Conservation (phyloP, 208 protist species). For the Endotrypanum monterogeii region DNA sequence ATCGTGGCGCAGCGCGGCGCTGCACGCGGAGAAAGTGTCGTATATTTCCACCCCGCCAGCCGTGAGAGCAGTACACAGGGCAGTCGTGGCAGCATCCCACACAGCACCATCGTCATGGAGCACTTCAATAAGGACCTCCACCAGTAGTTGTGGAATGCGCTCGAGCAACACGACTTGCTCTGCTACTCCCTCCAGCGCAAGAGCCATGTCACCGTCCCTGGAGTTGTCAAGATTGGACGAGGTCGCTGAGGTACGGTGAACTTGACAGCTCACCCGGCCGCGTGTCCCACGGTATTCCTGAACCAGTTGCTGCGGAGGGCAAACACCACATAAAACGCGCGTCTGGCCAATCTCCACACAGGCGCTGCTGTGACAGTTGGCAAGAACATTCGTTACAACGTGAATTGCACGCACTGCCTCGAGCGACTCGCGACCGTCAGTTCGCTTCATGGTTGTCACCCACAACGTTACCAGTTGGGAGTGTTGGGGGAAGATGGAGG, state of each 20-base stretch:
- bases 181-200: slow-evolving; percentile 77
- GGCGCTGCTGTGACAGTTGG: slow-evolving; percentile 80
- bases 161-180: slow-evolving; percentile 78
- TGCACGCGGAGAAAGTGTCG: slow-evolving; percentile 72
- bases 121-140: slow-evolving; percentile 79
- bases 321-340: slow-evolving; percentile 80
- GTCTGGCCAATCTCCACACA: slow-evolving; percentile 81
- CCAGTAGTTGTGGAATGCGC: slow-evolving; percentile 74
- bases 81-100: slow-evolving; percentile 73
- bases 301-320: slow-evolving; percentile 82
- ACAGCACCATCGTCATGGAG: slow-evolving; percentile 69
- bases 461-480: neutral
- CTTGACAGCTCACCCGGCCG: slow-evolving; percentile 65
- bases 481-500: neutral
- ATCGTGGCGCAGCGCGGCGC: slow-evolving; percentile 52
- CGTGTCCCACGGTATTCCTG: slow-evolving; percentile 82
- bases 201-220: slow-evolving; percentile 43
- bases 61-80: slow-evolving; percentile 65
- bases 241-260: slow-evolving; percentile 44
- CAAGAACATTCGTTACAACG: slow-evolving; percentile 67
- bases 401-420: slow-evolving; percentile 66
- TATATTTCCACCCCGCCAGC: slow-evolving; percentile 71
- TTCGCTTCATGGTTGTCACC: slow-evolving; percentile 20
- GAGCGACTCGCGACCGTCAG: slow-evolving; percentile 31
- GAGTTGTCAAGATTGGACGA: slow-evolving; percentile 34